These are phyloP conservation scores for Globisporangium carolinianum DNA, from an alignment of 352 stramenopile genomes.

Conservation along the genomic window DNA sequence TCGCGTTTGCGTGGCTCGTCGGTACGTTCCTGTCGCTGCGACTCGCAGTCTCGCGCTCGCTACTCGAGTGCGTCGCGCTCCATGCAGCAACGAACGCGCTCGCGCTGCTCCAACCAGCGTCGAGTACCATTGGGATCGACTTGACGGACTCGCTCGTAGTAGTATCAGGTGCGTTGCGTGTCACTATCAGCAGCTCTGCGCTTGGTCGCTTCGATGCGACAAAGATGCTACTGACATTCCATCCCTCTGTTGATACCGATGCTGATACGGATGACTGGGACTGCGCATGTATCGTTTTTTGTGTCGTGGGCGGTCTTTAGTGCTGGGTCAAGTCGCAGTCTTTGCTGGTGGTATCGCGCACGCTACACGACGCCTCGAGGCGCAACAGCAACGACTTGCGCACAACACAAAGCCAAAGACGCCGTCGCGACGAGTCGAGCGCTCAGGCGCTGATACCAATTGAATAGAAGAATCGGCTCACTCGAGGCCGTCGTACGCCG, in stretches of 20 bases:
- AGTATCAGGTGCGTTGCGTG: background rate
- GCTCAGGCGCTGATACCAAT: too few relatives aligned
- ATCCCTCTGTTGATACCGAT: too few relatives aligned
- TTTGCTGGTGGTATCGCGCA: slow-evolving; percentile 1
- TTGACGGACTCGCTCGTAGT: slow-evolving; percentile 1
- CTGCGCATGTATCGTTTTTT: background rate
- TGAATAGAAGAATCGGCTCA: too few relatives aligned
- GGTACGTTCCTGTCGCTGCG: slow-evolving; percentile 39
- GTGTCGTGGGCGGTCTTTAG: background rate
- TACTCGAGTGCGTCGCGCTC: slow-evolving; percentile 49
- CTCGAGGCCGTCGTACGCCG: slow-evolving; percentile 87
- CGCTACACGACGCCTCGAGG: background rate
- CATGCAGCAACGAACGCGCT: slow-evolving; percentile 59
- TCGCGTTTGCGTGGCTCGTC: slow-evolving; percentile 33
- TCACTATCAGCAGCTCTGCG: too few relatives aligned
- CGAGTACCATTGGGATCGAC: background rate
- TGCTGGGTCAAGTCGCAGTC: background rate
- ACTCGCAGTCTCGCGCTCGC: slow-evolving; percentile 24
- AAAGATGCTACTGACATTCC: too few relatives aligned
- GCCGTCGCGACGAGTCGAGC: slow-evolving; percentile 5
- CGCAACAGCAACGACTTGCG: too few relatives aligned
- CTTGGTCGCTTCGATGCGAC: too few relatives aligned
- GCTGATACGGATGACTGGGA: too few relatives aligned
- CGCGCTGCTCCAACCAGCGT: slow-evolving; percentile 15
- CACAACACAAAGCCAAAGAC: background rate